These are phyloP conservation scores for Pseudogymnoascus verrucosus DNA, from an alignment of 2,329 filamentous ascomycete genomes.

Conservation along the genomic window DNA sequence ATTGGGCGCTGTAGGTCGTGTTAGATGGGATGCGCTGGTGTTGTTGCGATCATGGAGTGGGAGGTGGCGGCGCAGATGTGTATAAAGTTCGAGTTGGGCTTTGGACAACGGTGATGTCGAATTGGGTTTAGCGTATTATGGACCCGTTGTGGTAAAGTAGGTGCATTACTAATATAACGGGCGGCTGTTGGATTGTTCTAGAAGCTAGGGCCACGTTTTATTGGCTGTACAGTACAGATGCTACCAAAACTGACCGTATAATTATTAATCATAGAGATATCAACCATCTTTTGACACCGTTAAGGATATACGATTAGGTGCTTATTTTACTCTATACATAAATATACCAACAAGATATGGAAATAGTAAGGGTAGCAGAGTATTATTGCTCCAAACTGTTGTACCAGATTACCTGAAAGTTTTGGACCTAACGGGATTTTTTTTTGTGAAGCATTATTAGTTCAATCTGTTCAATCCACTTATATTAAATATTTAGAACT, in stretches of 20 bases:
- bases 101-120: background rate
- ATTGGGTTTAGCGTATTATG: background rate
- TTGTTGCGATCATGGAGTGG: slow-evolving; percentile 1
- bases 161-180: slow-evolving; percentile 6
- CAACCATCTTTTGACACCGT: background rate
- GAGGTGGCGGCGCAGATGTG: slow-evolving; percentile 5
- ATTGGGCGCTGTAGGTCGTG: background rate
- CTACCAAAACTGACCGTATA: background rate
- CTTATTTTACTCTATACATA: background rate
- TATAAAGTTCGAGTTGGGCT: slow-evolving; percentile 6
- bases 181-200: background rate
- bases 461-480: background rate
- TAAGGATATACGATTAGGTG: background rate
- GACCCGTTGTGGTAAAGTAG: background rate
- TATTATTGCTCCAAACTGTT: background rate
- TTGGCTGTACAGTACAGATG: background rate
- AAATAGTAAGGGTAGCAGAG: background rate
- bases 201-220: background rate
- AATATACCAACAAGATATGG: background rate
- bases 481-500: background rate
- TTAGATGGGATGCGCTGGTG: background rate
- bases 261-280: background rate
- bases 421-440: background rate
- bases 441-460: background rate
- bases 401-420: background rate